phyloP scores from a whole-genome alignment of 306 rosid species.

The Dalbergia cochinchinensis region DNA sequence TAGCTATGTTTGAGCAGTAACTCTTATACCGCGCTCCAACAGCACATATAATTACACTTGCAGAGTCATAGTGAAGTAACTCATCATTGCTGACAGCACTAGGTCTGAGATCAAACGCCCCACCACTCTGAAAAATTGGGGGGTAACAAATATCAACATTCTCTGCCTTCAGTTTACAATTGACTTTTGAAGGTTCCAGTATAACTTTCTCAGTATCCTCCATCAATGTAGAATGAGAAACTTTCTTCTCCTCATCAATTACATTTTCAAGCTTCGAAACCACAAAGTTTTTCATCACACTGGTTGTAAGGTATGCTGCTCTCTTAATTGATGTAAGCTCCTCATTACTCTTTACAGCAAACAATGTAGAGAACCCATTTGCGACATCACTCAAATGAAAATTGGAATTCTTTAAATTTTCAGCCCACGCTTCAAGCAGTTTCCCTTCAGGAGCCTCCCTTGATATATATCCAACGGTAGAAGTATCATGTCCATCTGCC shows the following conservation, averaged over 20 bases:
- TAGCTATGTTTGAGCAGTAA: constrained; percentile 89
- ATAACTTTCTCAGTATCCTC: constrained; percentile 93
- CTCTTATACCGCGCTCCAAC: constrained; percentile 93
- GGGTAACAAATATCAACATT: constrained; percentile 97
- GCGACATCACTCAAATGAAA: constrained; percentile 71
- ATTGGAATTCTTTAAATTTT: constrained; percentile 64
- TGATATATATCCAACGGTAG: constrained; percentile 75
- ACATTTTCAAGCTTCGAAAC: constrained; percentile 89
- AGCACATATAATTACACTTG: constrained; percentile 91
- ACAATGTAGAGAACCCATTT: constrained; percentile 78
- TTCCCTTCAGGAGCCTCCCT: constrained; percentile 94
- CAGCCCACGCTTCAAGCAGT: constrained; percentile 80
- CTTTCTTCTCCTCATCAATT: constrained; percentile 91
- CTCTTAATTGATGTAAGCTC: constrained; percentile 80
- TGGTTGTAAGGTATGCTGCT: constrained; percentile 81
- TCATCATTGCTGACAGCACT: constrained; percentile 98
- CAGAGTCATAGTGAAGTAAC: constrained; percentile 78
- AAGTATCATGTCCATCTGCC: constrained; percentile 61
- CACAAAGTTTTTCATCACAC: constrained; percentile 82
- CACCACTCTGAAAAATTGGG: constrained; percentile 96
- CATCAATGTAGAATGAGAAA: constrained; percentile 85
- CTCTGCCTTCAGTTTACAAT: constrained; percentile 76
- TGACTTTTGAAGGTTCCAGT: constrained; percentile 79
- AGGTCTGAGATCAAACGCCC: constrained; percentile 89
- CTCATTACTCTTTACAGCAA: constrained; percentile 71